Base-by-base conservation (phyloP, 106 monocot species). In the Gastrodia elata region DNA sequence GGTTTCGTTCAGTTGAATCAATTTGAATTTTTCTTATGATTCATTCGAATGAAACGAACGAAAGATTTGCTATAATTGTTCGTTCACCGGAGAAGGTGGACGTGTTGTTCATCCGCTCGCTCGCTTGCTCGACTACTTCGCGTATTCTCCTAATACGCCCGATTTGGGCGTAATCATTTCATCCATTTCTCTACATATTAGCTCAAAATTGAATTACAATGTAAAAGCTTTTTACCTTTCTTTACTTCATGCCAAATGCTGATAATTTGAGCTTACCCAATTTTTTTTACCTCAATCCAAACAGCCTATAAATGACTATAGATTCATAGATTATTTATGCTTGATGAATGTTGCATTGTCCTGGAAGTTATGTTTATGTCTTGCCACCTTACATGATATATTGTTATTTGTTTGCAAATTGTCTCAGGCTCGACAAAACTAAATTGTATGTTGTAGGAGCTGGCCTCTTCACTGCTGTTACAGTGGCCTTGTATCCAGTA, bases 371-470 rank as follows among this genome's bases (percentile, higher is more conserved):
- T 36, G 10, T 37, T 37, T 67, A 37, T 36, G 37, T 67, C 32
- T 67, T 27, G 16, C 20, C 18, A 67, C 14, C 36, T 67, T 36
- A n/a, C 22, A 35, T 67, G 36, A 67, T 67, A n/a, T 38, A 67
- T 38, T 36, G 38, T n/a, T 44, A 15, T 76, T 46, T 34, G 10
- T 1, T 70, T 14, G 18, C 16, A 34, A 67, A 67, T 77, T 34
- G 33, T 37, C 79, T 58, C 85, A 99, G 98, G 88, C 91, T 99
- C 75, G 93, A 99, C 85, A 99, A 93, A 81, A 93, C 83, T 36
- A 99, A 93, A 76, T 75, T 99, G 74, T 99, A 80, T 73, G 85
- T 99, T 3, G 82, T 91, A 8, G 93, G 98, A 74, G 98, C 98
- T 72, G 98, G 98, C 41, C 83, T 99, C 44, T 99, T 99, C 75